phyloP scores from a whole-genome alignment of 1,139 yeast species.

The Magnusiomyces tetraspermus region DNA sequence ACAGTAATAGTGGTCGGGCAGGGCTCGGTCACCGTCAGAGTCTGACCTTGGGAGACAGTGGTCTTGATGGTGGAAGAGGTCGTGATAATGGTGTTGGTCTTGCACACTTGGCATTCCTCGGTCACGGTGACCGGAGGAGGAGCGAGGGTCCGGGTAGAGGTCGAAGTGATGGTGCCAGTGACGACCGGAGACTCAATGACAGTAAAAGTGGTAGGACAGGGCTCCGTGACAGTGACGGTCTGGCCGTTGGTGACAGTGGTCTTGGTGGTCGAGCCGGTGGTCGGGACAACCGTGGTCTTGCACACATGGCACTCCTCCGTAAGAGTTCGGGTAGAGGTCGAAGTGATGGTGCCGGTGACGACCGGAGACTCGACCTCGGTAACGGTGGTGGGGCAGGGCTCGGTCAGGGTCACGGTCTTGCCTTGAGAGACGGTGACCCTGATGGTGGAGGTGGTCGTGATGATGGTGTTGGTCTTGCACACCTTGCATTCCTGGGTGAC shows the following conservation, averaged over 20 bases:
- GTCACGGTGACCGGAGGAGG: neutral
- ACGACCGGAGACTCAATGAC: neutral
- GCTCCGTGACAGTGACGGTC: conserved; percentile 3
- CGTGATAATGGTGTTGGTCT: neutral
- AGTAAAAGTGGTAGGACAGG: neutral
- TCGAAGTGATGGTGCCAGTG: neutral
- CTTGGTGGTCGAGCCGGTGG: neutral
- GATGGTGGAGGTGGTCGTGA: neutral
- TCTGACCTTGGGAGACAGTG: neutral
- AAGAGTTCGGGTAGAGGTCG: neutral
- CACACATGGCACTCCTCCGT: neutral
- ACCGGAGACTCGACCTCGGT: conserved; percentile 1
- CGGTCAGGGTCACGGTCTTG: neutral
- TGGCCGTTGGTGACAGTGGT: too few relatives aligned
- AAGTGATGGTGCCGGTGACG: neutral
- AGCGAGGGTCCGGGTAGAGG: neutral
- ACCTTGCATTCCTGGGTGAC: neutral
- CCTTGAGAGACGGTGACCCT: neutral
- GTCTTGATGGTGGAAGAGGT: neutral
- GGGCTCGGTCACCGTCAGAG: conserved; percentile 1
- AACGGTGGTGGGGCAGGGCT: neutral
- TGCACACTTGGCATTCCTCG: neutral
- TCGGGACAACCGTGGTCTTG: neutral
- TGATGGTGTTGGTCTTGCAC: neutral
- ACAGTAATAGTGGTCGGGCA: neutral